These are phyloP conservation scores for Rosa lucieae DNA, from an alignment of 306 rosid genomes.

Conservation along the genomic window DNA sequence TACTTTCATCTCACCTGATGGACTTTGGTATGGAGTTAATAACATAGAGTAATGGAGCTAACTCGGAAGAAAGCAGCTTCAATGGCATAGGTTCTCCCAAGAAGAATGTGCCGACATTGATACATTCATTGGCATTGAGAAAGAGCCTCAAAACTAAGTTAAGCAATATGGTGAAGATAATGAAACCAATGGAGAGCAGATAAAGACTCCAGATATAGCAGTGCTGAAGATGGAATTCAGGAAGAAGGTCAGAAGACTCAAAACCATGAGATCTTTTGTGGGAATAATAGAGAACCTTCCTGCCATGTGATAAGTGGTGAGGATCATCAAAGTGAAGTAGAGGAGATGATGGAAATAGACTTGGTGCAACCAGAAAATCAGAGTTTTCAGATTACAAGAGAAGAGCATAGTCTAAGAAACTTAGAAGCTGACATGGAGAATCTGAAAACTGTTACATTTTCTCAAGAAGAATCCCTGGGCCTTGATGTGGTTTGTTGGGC, in stretches of 20 bases:
- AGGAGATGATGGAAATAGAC: constrained; percentile 26
- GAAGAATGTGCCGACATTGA: constrained; percentile 32
- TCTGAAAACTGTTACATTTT: constrained; percentile 30
- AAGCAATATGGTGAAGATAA: constrained; percentile 32
- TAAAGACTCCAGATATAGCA: constrained; percentile 19
- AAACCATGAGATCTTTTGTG: constrained; percentile 28
- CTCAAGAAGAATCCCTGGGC: constrained; percentile 33
- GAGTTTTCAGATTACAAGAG: constrained; percentile 25
- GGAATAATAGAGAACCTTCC: constrained; percentile 30
- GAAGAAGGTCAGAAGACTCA: constrained; percentile 25
- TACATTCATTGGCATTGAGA: constrained; percentile 18
- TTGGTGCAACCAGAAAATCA: constrained; percentile 26
- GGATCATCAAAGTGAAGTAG: constrained; percentile 34
- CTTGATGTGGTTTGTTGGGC: constrained; percentile 24
- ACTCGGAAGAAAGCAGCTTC: constrained; percentile 26
- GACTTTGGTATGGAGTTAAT: constrained; percentile 38
- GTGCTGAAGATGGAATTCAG: constrained; percentile 21
- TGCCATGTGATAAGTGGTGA: constrained; percentile 22
- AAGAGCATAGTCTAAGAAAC: constrained; percentile 24
- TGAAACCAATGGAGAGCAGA: constrained; percentile 33
- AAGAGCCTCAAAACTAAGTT: constrained; percentile 27
- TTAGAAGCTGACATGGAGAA: constrained; percentile 43
- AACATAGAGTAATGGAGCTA: constrained; percentile 26
- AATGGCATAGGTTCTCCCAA: constrained; percentile 32
- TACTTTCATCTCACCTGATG: constrained; percentile 39